These are phyloP conservation scores for Pythium sp. DNA, from an alignment of 352 stramenopile genomes.

Conservation along the genomic window DNA sequence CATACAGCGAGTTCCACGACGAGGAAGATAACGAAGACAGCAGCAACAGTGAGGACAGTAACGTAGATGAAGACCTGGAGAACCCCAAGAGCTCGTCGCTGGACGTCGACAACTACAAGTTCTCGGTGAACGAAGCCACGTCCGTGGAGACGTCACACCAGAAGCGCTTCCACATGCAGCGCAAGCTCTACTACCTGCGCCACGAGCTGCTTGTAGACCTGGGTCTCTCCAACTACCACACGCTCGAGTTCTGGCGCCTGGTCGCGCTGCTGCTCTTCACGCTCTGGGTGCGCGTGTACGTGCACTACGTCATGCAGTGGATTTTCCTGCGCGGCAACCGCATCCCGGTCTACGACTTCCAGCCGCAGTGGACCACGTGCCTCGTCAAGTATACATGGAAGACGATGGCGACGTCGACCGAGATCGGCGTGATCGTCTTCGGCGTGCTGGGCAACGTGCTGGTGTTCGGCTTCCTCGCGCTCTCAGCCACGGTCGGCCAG, in stretches of 20 bases:
- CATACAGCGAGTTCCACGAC: not conserved
- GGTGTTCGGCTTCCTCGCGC: constrained; percentile 49
- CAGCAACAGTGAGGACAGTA: not conserved
- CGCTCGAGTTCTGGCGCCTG: constrained; percentile 81
- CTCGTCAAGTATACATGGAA: constrained; percentile 85
- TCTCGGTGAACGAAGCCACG: constrained; percentile 45
- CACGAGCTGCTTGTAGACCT: constrained; percentile 84
- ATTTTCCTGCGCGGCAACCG: constrained; percentile 62
- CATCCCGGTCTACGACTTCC: constrained; percentile 82
- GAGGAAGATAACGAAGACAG: not conserved
- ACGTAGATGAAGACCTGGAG: not conserved
- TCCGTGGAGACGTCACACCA: constrained; percentile 51
- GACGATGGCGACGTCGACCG: constrained; percentile 51
- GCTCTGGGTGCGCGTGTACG: constrained; percentile 87
- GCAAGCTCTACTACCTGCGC: constrained; percentile 78
- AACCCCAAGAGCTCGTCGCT: not conserved
- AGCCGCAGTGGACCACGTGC: constrained; percentile 57
- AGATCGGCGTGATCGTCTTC: constrained; percentile 70
- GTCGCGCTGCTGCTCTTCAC: constrained; percentile 54
- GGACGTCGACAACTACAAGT: constrained; percentile 50
- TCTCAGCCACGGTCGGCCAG: constrained; percentile 37
- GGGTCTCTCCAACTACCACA: constrained; percentile 38
- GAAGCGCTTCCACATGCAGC: constrained; percentile 50
- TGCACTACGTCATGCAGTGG: constrained; percentile 89
- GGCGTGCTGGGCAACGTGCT: constrained; percentile 52